Base-by-base conservation (phyloP, 108 stramenopile genomes). In the Discostella pseudostelligera region DNA sequence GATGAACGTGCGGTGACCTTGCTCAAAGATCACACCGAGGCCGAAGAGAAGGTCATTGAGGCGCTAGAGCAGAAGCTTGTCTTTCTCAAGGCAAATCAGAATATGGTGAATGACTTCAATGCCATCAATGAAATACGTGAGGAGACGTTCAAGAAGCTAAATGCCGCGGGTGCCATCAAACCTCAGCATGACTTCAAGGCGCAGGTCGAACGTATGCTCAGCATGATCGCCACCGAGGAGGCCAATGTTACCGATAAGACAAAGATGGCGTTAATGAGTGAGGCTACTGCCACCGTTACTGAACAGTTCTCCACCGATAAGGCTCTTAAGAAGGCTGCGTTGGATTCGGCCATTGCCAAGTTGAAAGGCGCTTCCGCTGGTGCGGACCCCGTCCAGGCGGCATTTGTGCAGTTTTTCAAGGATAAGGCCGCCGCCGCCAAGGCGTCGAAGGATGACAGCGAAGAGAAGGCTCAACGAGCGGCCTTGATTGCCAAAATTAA, bases 131-230 rank as follows among this genome's bases (percentile, higher is more conserved):
- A 67, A 1, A 68, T 90, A 19, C 80, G 84, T 35, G 70, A 76
- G 25, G 77, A 73, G 17, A 79, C 92, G 12, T 93, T 88, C 68
- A 83, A 59, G 46, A 93, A 90, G 69, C 79, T 90, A 43, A 93
- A 93, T 73, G 84, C 80, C 19, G 85, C 87, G 28, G 92, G 92
- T 48, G 74, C 76, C 73, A 83, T 93, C 83, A 89, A 90, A 79
- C 92, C 92, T 26, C 80, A 87, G 51, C 88, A 93, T 58, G 81
- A 87, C 62, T 84, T 90, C 76, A 93, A 93, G 84, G 74, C 79
- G 4, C 92, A 93, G 66, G 76, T 93, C 16, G 88, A 90, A 62
- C 76, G 78, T 39, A 74, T 93, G 40, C 61, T 93, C 28, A 59
- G 65, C 73, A 80, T 93, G 82, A 84, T 93, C 59, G 81, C 82